Conservation (phyloP, 129 eudicot species). For the Logfia minima region DNA sequence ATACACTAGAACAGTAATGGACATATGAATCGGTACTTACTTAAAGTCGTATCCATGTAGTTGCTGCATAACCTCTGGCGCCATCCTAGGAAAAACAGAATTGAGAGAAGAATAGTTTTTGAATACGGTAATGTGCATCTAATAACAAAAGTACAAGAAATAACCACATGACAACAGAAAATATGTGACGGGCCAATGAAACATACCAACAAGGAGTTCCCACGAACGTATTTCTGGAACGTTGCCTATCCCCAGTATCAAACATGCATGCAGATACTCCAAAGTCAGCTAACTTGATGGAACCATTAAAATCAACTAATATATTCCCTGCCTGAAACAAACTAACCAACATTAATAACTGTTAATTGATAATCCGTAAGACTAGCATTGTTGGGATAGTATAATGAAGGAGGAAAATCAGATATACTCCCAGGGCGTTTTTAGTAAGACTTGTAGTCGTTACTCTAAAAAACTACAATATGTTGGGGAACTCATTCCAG, state of each 20-base stretch:
- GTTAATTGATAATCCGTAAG: not conserved
- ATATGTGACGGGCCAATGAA: conserved; percentile 18
- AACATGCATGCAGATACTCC: conserved; percentile 98
- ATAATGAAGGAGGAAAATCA: not conserved
- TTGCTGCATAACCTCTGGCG: conserved; percentile 97
- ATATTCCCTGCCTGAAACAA: conserved; percentile 87
- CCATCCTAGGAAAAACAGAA: conserved; percentile 66
- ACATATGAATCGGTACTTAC: conserved; percentile 44
- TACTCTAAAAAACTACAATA: not conserved
- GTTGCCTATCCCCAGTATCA: conserved; percentile 95
- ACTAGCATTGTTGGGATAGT: not conserved
- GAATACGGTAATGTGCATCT: not conserved
- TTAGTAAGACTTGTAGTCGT: not conserved
- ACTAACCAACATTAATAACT: conserved; percentile 17
- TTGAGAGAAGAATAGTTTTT: conserved; percentile 11
- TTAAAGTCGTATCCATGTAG: conserved; percentile 91
- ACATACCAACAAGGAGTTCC: conserved; percentile 98
- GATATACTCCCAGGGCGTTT: not conserved
- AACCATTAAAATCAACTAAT: conserved; percentile 69
- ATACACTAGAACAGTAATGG: not conserved
- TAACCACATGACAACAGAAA: not conserved
- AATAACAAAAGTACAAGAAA: not conserved
- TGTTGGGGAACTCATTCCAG: not conserved
- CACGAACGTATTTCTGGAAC: conserved; percentile 87
- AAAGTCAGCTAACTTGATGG: conserved; percentile 88